Evolutionary conservation across 352 stramenopile genomes (phyloP), one percentile per base, ranked within the genome.

Genomic region (Globisporangium okanoganense): DNA sequence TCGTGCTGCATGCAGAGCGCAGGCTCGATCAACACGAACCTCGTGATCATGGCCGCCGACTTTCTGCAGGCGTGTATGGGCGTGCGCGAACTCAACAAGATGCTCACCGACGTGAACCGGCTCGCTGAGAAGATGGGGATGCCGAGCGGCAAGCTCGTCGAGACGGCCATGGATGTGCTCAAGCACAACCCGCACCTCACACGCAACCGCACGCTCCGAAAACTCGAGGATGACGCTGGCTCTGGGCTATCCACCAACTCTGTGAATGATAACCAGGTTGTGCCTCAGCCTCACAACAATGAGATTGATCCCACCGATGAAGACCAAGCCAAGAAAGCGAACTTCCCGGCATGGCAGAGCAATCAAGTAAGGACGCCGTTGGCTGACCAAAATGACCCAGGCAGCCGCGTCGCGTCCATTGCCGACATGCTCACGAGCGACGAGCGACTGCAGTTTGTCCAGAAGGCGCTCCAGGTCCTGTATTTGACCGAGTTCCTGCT

Each of bases 401-500:
- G 33, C 8, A 5, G 9, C 8, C 33, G 9, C 8, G 33, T 13
- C 6, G 33, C 6, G 9, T 38, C 33, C 33, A 38, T 10, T 24
- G 22, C 27, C n/a, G 36, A 27, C 52, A 16, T 36, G n/a, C n/a
- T n/a, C n/a, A n/a, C 56, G 38, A 38, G 51, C 0, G 61, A 76
- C 18, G 40, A 64, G 16, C 53, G 36, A 24, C 59, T 71, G 9
- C 33, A 64, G 18, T 74, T 77, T 18, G 50, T 68, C 1, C 22
- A 62, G 0, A 44, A 66, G 12, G 51, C 67, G 0, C 52, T 68
- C 5, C 50, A 68, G 33, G 43, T 79, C 36, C 62, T 84, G 3
- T 76, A 81, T 38, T 62, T 78, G 48, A 73, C 75, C 2, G 72
- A 82, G 64, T 85, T 78, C 13, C 31, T 82, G 18, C 24, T 81